Base-by-base conservation (phyloP, 495 filamentous ascomycete species). In the Penicillium macrosclerotiorum region DNA sequence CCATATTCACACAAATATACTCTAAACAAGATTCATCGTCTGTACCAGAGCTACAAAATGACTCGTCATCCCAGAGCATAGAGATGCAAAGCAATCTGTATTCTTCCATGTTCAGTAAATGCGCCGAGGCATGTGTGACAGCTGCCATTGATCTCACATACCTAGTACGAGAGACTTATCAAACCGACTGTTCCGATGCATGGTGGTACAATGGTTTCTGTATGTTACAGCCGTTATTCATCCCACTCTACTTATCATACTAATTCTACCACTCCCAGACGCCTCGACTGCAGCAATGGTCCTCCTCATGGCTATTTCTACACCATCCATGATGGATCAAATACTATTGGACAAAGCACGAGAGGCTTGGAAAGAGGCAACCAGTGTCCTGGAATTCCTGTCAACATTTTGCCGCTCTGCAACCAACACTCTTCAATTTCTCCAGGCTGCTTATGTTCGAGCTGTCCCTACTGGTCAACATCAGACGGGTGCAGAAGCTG, bases 161-260 rank as follows among this genome's bases (percentile, higher is more conserved):
- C 2, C 45, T 68, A 3, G 50, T 69, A 0, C 51, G 62, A 34
- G 29, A 54, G 8, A 69, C 67, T 3, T 67, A 68, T 37, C 53
- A 47, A 13, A 67, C 68, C 7, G 42, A 46, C 5, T 34, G 35
- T 11, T 62, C 68, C 8, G 63, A 60, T 16, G 57, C 68, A 7
- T 73, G 69, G 69, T 73, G 69, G 65, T 72, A 66, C 49, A 67
- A 67, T 52, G 63, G 57, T 2, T 63, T 69, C 13, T 73, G 67
- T 71, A 31, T 31, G 29, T 11, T n/a, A n/a, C 9, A 11, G 9
- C n/a, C 16, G 1, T n/a, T 4, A 4, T 31, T 9, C 11, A 31
- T 31, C 9, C 16, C 29, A 5, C 8, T 31, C 29, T 31, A 4
- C 29, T n/a, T 5, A 31, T 31, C 6, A 31, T 31, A 31, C 29